Percentiles rank a stretch among this genome's conserved stretches.
These are phyloP conservation scores for Sutorius eximius DNA, from an alignment of 1,284 basidiomycete species.

Conservation along the genomic window DNA sequence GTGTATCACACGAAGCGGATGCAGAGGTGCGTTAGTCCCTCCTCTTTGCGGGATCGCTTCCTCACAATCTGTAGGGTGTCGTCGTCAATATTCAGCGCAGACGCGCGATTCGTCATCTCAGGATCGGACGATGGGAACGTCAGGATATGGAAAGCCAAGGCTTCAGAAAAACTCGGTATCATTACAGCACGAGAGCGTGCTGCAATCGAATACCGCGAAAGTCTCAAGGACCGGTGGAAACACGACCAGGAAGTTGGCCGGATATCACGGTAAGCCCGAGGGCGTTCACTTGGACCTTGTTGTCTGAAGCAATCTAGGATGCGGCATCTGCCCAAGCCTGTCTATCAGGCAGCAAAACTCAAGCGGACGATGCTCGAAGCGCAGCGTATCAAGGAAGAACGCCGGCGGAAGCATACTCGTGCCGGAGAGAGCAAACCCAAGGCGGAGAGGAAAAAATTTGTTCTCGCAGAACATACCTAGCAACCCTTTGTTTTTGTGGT, in stretches of 20 bases:
- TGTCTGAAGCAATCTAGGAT: conserved; percentile 48
- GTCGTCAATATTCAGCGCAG: conserved; percentile 80
- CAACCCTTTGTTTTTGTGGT: conserved; percentile 11
- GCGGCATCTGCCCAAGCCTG: conserved; percentile 87
- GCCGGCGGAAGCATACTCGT: conserved; percentile 83
- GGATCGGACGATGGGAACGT: conserved; percentile 98
- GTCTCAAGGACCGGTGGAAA: conserved; percentile 88
- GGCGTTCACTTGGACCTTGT: background rate
- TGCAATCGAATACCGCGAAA: conserved; percentile 90
- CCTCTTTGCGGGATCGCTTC: background rate
- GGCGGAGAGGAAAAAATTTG: conserved; percentile 86
- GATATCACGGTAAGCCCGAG: conserved; percentile 66
- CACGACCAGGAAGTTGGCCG: conserved; percentile 80
- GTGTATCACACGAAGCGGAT: conserved; percentile 99
- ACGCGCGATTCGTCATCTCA: conserved; percentile 90
- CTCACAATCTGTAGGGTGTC: conserved; percentile 54
- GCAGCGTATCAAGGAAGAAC: conserved; percentile 89
- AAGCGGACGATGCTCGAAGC: conserved; percentile 95
- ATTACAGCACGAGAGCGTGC: conserved; percentile 91
- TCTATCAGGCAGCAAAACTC: conserved; percentile 85
- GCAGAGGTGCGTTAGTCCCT: conserved; percentile 68
- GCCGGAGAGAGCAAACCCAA: conserved; percentile 88
- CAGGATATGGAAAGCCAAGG: conserved; percentile 94
- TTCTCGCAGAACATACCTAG: conserved; percentile 76
- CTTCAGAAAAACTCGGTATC: conserved; percentile 90